Evolutionary conservation across 352 stramenopile species (phyloP), one percentile per base, ranked within the genome.

Genomic region (Globisporangium cystogenes): DNA sequence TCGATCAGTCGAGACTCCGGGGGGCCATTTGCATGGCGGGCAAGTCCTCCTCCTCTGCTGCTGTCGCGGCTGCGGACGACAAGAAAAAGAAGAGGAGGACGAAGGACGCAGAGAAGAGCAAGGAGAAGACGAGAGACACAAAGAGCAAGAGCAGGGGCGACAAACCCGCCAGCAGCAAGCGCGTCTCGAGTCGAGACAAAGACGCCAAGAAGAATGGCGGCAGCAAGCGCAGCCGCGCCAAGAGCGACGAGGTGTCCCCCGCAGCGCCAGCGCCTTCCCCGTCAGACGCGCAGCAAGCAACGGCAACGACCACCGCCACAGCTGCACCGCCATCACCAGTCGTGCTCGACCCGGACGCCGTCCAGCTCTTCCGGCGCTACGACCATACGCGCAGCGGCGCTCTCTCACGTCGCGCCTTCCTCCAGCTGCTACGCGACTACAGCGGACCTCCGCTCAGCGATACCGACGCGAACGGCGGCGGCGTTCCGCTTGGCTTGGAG

Each of bases 311-410:
- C 47, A 44, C 41, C 57, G 44, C 54, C 59, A 41, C 40, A 47
- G 57, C 12, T 61, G 64, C 24, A 6, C 31, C 44, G 53, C 14
- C 27, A 37, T 18, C 46, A 36, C 24, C 53, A 2, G 1, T 53
- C 7, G n/a, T 48, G 18, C 50, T 70, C 10, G 73, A 91, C 42
- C 68, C 79, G 0, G 80, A 93, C 37, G 82, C 82, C 10, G 77
- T 91, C 48, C 82, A 91, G 37, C 61, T 93, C n/a, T 91, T 91
- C 46, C 74, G 82, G 23, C 70, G 79, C 15, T 93, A 93, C 47
- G 80, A 93, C 31, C 72, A 64, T 15, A 61, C 59, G 21, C 76
- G 82, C n/a, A 56, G 63, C 0, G 78, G 81, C 15, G 57, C 68
- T 0, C 67, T 93, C 35, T 76, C 76, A 11, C 70, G 80, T 4